Evolutionary conservation across 371 early-diverging fungal species (phyloP), one percentile per base, ranked within the genome.

Genomic region (Umbelopsis sp.): DNA sequence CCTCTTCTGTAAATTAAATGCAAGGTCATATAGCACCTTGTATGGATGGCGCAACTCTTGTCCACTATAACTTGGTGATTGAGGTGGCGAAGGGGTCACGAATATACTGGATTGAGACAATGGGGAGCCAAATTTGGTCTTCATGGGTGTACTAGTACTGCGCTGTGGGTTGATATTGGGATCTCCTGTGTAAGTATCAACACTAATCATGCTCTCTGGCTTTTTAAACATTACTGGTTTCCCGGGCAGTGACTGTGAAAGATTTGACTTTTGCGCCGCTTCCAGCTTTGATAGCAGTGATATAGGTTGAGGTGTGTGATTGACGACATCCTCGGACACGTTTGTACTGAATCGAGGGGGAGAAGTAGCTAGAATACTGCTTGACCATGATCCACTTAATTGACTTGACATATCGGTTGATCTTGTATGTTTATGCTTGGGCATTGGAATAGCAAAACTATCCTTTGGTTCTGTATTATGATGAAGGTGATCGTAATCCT

Each of bases 1-100:
- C 5, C 81, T 74, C 63, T 83, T 79, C 63, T 74, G 57, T 7
- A 57, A 18, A 12, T 57, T 29, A 9, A 32, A 16, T 0, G 57
- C 57, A 16, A 57, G 35, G 35, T 57, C 57, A 18, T 57, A 29
- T 35, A 57, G n/a, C 35, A 57, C 7, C 32, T 57, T 57, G 35
- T 57, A 57, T 4, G 57, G 57, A 18, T 57, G 57, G 1, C 35
- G 29, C 12, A 12, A 11, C 18, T 57, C 57, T 57, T 57, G 57
- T 18, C 57, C 29, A 35, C 18, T n/a, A 57, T 32, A 11, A 57
- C 29, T 57, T 18, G 57, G 57, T 35, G 57, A 57, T 37, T 57
- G 57, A 4, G 57, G 57, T 18, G 57, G 57, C 6, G 57, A 57
- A 37, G 57, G 57, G 3, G 57, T 57, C 57, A 57, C 32, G 35